phyloP scores from a whole-genome alignment of 805 yeast genomes.

The Candida sithepensis region DNA sequence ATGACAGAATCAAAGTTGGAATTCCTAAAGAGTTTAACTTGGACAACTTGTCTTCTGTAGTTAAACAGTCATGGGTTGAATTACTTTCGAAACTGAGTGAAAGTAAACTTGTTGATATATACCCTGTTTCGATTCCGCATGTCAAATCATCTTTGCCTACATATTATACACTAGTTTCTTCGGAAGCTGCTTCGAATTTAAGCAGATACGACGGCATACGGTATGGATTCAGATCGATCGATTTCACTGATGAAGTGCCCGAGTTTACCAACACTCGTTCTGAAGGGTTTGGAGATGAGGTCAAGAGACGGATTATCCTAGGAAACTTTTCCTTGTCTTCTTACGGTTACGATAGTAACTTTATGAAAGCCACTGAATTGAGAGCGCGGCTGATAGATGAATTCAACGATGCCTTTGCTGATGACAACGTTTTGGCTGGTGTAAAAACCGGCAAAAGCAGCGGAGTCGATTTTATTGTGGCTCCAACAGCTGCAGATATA shows the following conservation, averaged over 20 bases:
- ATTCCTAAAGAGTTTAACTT: constrained; percentile 66
- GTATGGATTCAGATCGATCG: constrained; percentile 57
- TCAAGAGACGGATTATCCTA: constrained; percentile 72
- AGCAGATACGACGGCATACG: constrained; percentile 89
- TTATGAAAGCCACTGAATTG: constrained; percentile 66
- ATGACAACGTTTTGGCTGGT: constrained; percentile 38
- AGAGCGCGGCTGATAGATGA: constrained; percentile 61
- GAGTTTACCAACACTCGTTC: constrained; percentile 56
- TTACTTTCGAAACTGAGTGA: constrained; percentile 42
- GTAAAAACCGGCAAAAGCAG: constrained; percentile 13
- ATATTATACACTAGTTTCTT: constrained; percentile 83
- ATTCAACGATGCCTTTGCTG: constrained; percentile 59
- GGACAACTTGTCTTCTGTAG: constrained; percentile 46
- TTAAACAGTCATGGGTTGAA: constrained; percentile 44
- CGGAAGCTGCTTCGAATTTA: constrained; percentile 92
- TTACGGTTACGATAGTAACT: constrained; percentile 69
- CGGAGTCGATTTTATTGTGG: constrained; percentile 63
- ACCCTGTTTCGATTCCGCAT: constrained; percentile 68
- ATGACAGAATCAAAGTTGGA: constrained; percentile 51
- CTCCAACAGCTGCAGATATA: constrained; percentile 68
- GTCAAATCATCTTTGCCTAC: constrained; percentile 66
- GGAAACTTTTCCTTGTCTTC: constrained; percentile 87
- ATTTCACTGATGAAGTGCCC: constrained; percentile 29
- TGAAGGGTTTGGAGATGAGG: constrained; percentile 75
- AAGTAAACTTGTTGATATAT: constrained; percentile 49